These are phyloP conservation scores for Metschnikowia hibisci DNA, from an alignment of 805 yeast species.

Conservation along the genomic window DNA sequence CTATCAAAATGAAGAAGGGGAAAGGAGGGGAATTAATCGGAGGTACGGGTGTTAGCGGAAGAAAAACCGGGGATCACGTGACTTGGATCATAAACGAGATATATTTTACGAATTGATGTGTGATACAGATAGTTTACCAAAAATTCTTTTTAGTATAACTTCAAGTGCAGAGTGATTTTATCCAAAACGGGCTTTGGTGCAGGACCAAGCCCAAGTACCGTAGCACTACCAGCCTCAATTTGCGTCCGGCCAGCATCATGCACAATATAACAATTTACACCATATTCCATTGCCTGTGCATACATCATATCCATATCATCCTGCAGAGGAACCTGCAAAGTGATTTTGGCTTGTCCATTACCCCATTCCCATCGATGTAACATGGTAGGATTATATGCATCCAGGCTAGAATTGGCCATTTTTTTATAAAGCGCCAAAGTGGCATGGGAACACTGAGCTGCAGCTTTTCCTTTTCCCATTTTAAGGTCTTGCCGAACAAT, in stretches of 20 bases:
- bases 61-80: too few species aligned
- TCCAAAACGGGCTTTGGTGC: conserved; percentile 83
- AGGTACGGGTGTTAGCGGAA: too few species aligned
- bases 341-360: conserved; percentile 90
- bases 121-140: too few species aligned
- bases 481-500: conserved; percentile 83
- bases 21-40: too few species aligned
- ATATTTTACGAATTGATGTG: too few species aligned
- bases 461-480: conserved; percentile 93
- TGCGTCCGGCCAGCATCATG: conserved; percentile 98
- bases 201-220: conserved; percentile 96
- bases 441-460: conserved; percentile 99
- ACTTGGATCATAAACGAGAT: too few species aligned
- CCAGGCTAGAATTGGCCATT: conserved; percentile 50
- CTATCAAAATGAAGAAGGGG: too few species aligned
- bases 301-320: conserved; percentile 73
- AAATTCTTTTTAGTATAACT: conserved; percentile 73
- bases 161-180: conserved; percentile 74
- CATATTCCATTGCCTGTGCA: conserved; percentile 76
- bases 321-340: conserved; percentile 66
- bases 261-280: conserved; percentile 74
- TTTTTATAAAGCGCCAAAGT: conserved; percentile 82
- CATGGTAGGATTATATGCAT: conserved; percentile 57
- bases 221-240: conserved; percentile 92
- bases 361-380: conserved; percentile 70